Base-by-base conservation (phyloP, 176 grass and related monocot genomes). In the Aegilops longissima region DNA sequence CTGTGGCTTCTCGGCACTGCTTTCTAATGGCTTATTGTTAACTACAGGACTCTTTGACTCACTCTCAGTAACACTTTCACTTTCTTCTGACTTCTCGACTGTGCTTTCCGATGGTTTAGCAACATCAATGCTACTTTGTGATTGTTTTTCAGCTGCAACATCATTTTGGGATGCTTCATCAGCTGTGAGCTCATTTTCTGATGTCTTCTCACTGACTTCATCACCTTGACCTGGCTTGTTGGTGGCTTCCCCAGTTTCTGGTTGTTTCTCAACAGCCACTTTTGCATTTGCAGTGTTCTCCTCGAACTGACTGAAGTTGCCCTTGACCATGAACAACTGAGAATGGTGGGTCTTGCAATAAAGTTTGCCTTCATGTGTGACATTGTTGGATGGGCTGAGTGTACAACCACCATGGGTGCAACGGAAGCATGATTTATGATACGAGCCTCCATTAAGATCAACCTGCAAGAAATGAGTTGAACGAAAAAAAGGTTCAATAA, bases 381-480 rank as follows among this genome's bases (percentile, higher is more conserved):
- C 35, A 87, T 93, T 71, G 83, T 97, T 99, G 16, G 94, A 93
- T 76, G 94, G 86, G 68, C 66, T 94, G 34, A 99, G 95, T 17
- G 82, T 89, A 69, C 97, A 99, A 38, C 97, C 94, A 66, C 97
- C 97, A 76, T 94, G 92, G 83, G 78, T 91, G 78, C 97, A 99
- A 66, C 93, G 95, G 56, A 99, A 99, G 85, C 97, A 97, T 66
- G 92, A 88, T 86, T 95, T 94, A 76, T 99, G 97, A 89, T 99
- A 99, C 12, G 94, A 76, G 34, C 45, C 85, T 74, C 92, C 97
- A 75, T 99, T 81, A 61, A 99, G 88, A 62, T 87, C 74, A 66
- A 99, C 94, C 97, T 99, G 81, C 3, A 58, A 66, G 77, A 68
- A 44, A 70, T 44, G 21, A 40, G 70, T 35, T 58, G 11, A 44